Evolutionary conservation across 208 protist species (phyloP).

Genomic region (Acanthamoeba royreba): DNA sequence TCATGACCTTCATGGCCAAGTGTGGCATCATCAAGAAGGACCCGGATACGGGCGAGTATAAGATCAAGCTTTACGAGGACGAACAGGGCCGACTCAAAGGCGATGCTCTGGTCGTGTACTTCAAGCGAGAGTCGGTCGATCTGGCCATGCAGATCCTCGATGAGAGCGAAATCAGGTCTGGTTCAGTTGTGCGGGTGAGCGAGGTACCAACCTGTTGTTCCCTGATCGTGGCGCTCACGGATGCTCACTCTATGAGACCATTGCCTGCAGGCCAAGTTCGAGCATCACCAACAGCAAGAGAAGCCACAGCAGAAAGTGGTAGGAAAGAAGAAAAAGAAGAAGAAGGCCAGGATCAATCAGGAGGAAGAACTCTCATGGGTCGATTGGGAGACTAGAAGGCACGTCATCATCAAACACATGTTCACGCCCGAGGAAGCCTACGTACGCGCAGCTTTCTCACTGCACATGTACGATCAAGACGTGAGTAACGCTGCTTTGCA

Average conservation of each 20-base stretch:
- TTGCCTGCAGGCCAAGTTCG: constrained; percentile 5
- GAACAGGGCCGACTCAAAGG: constrained; percentile 23
- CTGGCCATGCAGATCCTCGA: constrained; percentile 19
- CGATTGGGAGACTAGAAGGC: neutral
- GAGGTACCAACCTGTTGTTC: neutral
- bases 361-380: neutral
- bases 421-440: neutral
- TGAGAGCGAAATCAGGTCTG: constrained; percentile 27
- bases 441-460: neutral
- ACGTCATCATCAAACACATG: constrained; percentile 49
- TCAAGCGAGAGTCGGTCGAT: constrained; percentile 28
- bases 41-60: constrained; percentile 2
- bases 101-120: constrained; percentile 22
- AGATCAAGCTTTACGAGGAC: constrained; percentile 45
- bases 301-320: neutral
- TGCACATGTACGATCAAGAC: neutral
- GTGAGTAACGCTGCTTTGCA: neutral
- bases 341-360: constrained; percentile 2
- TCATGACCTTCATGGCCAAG: neutral
- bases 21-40: constrained; percentile 38
- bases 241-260: neutral
- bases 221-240: neutral
- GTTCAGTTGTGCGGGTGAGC: neutral
- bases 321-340: constrained; percentile 33
- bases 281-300: neutral